Conservation (phyloP, 2,329 filamentous ascomycete genomes). For the Ophiostoma tasmaniense region DNA sequence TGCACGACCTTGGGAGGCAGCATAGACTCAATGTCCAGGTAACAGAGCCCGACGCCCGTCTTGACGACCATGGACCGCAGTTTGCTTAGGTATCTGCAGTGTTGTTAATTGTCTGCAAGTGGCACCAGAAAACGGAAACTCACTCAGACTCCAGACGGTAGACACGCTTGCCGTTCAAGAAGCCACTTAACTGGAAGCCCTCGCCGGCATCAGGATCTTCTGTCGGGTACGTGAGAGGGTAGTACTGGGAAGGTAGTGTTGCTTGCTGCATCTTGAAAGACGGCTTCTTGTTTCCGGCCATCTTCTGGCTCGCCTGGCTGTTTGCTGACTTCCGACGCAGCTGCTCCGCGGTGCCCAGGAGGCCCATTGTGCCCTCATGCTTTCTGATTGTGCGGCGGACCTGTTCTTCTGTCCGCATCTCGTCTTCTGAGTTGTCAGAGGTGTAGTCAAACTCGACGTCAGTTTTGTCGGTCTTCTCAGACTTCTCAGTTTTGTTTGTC, state of each 20-base stretch:
- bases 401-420: not conserved
- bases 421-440: not conserved
- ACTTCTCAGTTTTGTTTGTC: not conserved
- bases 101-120: not conserved
- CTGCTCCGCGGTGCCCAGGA: conserved; percentile 15
- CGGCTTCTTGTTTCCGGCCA: not conserved
- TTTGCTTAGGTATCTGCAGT: not conserved
- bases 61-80: conserved; percentile 5
- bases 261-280: not conserved
- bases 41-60: conserved; percentile 18
- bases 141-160: conserved; percentile 15
- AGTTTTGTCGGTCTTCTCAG: too few species aligned
- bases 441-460: not conserved
- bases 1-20: conserved; percentile 13
- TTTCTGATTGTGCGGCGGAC: not conserved
- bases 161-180: conserved; percentile 16
- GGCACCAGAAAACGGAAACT: not conserved
- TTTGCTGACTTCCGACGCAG: conserved; percentile 5
- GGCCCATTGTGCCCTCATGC: not conserved
- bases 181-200: conserved; percentile 1
- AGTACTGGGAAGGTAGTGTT: not conserved
- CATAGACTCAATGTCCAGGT: conserved; percentile 12
- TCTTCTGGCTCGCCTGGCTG: not conserved
- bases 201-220: conserved; percentile 1
- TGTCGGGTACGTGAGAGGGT: conserved; percentile 10